Base-by-base conservation (phyloP, 352 stramenopile species). In the Phytopythium kandeliae region DNA sequence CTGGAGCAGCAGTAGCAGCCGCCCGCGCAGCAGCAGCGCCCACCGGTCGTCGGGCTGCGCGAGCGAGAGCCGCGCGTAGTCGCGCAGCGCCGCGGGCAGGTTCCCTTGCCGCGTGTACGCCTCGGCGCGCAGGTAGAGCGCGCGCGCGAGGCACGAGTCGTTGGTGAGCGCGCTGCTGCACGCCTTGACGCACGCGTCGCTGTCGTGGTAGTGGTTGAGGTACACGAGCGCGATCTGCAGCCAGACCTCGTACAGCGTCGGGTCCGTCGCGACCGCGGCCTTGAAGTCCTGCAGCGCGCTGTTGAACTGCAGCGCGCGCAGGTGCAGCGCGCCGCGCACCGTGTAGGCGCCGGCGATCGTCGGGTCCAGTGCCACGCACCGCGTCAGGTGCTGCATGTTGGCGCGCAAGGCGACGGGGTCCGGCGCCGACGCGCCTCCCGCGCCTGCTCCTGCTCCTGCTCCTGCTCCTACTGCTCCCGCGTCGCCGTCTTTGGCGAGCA, bases 211-310 rank as follows among this genome's bases (percentile, higher is more conserved):
- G 50, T 92, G 78, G 42, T 86, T 88, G 6, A 92, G 55, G 49
- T 86, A 89, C 35, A 92, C 75, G 30, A 92, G 60, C 13, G 77
- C 80, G 45, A 92, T 92, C 60, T 92, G 75, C 36, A 92, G 54
- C 80, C 80, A 92, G 19, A 88, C 71, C 33, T 86, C 75, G 33
- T 83, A 83, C 24, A 92, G 53, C 35, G 80, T 92, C 22, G 80
- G 80, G 38, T 92, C 78, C 0, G 79, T 81, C 16, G 74, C 55
- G 4, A 88, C 80, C 8, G 80, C 78, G 7, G 78, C 80, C 54
- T 92, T 89, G 53, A 89, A 92, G 48, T 92, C 78, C 46, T 92
- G 78, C 26, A 92, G 57, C 25, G 80, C 80, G 21, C 68, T 89
- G 47, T 77, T 86, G 57, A 88, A 92, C 37, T 81, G 69, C 31